A percentile compares a stretch with the other conserved stretches of the same genome.
phyloP scores from a whole-genome alignment of 2,329 filamentous ascomycete species.

The Penicillium sp. region DNA sequence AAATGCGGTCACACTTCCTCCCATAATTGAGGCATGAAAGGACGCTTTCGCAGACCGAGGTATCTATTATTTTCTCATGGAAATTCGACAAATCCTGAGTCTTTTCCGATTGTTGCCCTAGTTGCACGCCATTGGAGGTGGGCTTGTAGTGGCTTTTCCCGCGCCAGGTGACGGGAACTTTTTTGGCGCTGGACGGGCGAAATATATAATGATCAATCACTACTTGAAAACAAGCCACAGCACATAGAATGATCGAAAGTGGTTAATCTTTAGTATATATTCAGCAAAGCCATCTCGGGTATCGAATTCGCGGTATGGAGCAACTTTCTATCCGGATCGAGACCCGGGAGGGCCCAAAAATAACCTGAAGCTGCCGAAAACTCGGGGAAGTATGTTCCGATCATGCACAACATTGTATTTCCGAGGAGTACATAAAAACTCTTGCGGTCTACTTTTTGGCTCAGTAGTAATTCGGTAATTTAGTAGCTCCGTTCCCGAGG shows the following conservation, averaged over 20 bases:
- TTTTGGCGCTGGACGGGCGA: background rate
- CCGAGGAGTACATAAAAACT: background rate
- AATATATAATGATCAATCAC: too few relatives aligned
- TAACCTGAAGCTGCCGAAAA: background rate
- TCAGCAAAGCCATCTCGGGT: background rate
- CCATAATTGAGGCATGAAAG: background rate
- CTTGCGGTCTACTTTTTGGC: background rate
- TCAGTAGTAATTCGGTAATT: background rate
- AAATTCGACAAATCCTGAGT: background rate
- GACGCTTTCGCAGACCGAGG: background rate
- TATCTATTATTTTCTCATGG: background rate
- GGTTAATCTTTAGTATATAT: background rate
- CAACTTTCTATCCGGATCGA: constrained; percentile 1
- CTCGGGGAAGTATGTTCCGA: background rate
- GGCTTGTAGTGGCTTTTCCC: background rate
- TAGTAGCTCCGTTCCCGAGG: background rate
- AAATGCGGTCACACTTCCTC: constrained; percentile 4
- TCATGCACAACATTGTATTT: background rate
- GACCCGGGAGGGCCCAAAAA: background rate
- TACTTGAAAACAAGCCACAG: too few relatives aligned
- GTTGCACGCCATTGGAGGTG: background rate
- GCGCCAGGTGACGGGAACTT: background rate
- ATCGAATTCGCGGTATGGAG: background rate
- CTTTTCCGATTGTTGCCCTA: background rate
- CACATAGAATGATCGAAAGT: too few relatives aligned